These are phyloP conservation scores for Zea luxurians DNA, from an alignment of 176 grass and related monocot genomes.

Conservation along the genomic window DNA sequence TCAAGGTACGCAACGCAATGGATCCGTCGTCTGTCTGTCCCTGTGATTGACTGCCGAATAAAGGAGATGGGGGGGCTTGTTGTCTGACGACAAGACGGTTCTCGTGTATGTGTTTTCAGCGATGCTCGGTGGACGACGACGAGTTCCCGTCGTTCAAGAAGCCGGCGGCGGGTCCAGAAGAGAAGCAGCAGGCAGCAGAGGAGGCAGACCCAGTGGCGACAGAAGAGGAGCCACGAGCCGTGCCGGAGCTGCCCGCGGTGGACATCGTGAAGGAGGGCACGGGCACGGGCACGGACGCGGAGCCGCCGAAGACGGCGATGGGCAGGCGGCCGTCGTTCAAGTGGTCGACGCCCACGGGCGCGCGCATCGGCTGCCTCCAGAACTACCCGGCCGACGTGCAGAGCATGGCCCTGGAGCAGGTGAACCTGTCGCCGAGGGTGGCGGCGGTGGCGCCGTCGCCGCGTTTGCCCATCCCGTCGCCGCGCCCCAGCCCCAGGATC, in stretches of 20 bases:
- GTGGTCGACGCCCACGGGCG: slow-evolving; percentile 58
- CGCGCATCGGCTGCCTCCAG: slow-evolving; percentile 74
- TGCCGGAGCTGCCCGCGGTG: slow-evolving; percentile 23
- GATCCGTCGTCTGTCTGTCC: no score
- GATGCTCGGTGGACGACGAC: slow-evolving; percentile 79
- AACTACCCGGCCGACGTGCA: slow-evolving; percentile 79
- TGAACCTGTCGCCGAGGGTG: slow-evolving; percentile 78
- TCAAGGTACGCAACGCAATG: slow-evolving; percentile 50
- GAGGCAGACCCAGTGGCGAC: neutral
- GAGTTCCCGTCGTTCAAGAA: slow-evolving; percentile 53
- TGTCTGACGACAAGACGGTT: no score
- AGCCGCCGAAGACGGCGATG: neutral
- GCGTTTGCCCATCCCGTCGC: slow-evolving; percentile 74
- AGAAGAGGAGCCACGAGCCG: neutral
- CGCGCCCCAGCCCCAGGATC: slow-evolving; percentile 66
- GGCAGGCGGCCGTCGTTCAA: slow-evolving; percentile 61
- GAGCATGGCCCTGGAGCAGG: slow-evolving; percentile 83
- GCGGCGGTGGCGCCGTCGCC: slow-evolving; percentile 56
- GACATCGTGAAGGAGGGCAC: slow-evolving; percentile 28
- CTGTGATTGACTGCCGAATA: no score
- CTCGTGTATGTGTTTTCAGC: slow-evolving; percentile 24
- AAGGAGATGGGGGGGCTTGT: no score
- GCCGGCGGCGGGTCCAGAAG: neutral
- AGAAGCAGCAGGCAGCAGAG: neutral
- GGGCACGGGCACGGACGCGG: neutral